phyloP scores from a whole-genome alignment of 2,329 filamentous ascomycete species.

The Penicillium occitanis region DNA sequence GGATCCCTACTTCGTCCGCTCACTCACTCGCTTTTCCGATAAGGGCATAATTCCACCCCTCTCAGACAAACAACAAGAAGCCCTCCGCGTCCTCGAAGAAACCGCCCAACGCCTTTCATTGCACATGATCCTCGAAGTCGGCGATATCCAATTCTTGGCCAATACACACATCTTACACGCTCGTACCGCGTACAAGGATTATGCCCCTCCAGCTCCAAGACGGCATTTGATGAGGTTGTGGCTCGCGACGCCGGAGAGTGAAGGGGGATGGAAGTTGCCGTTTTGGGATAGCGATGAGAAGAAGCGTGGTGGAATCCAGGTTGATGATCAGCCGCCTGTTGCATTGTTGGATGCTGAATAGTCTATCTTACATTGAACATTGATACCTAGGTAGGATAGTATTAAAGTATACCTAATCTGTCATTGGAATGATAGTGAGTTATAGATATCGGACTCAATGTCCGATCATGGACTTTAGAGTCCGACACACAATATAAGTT shows the following conservation, averaged over 20 bases:
- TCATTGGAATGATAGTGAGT: neutral
- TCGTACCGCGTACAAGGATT: slow-evolving; percentile 74
- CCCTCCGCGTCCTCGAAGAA: slow-evolving; percentile 69
- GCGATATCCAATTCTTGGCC: slow-evolving; percentile 83
- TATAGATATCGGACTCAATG: neutral
- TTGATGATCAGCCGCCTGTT: slow-evolving; percentile 73
- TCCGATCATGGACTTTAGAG: neutral
- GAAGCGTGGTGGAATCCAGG: slow-evolving; percentile 87
- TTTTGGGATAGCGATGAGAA: slow-evolving; percentile 79
- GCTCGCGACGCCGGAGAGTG: slow-evolving; percentile 76
- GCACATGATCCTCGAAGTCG: slow-evolving; percentile 83
- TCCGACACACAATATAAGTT: neutral
- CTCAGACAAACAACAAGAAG: slow-evolving; percentile 66
- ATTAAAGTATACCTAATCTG: neutral
- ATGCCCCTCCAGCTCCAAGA: slow-evolving; percentile 65
- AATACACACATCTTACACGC: slow-evolving; percentile 81
- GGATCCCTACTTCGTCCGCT: slow-evolving; percentile 85
- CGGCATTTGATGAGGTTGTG: slow-evolving; percentile 81
- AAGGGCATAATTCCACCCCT: slow-evolving; percentile 70
- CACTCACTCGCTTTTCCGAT: slow-evolving; percentile 71
- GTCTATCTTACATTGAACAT: neutral
- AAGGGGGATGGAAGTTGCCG: slow-evolving; percentile 82
- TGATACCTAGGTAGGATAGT: neutral
- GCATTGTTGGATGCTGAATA: slow-evolving; percentile 77
- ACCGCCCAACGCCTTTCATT: slow-evolving; percentile 71